These are phyloP conservation scores for Saposhnikovia divaricata DNA, from an alignment of 129 eudicot genomes.

Conservation along the genomic window DNA sequence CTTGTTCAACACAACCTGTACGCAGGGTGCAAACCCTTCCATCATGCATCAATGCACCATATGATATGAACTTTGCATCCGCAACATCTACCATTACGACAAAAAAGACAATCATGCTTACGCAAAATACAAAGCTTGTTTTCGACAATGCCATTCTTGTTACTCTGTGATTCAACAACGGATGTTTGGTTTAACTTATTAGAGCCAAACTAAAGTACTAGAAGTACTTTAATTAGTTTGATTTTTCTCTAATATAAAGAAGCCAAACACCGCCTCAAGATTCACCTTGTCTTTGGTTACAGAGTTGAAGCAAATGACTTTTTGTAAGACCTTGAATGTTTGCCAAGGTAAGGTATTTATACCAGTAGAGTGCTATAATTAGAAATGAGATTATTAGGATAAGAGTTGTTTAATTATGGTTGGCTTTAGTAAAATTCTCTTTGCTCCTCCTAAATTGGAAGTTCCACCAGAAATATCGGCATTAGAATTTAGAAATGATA, in stretches of 20 bases:
- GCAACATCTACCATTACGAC: neutral
- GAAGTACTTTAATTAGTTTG: no score
- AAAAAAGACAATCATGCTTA: neutral
- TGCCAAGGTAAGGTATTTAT: neutral
- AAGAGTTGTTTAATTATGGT: no score
- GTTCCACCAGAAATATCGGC: no score
- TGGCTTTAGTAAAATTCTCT: no score
- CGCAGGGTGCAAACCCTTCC: neutral
- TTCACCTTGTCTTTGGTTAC: no score
- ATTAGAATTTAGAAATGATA: no score
- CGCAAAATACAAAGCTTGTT: neutral
- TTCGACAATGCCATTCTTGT: neutral
- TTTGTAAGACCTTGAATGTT: neutral
- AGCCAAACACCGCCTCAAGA: no score
- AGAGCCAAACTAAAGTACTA: no score
- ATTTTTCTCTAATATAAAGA: no score
- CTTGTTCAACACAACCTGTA: neutral
- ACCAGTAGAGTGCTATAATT: neutral
- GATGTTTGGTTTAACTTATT: neutral
- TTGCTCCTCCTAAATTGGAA: no score
- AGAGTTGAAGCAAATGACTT: neutral
- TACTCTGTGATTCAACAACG: no score
- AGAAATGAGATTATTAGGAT: no score
- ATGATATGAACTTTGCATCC: neutral
- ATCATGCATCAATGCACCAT: neutral